Conservation (phyloP, 768 basidiomycete genomes). For the Boletus speciosus region DNA sequence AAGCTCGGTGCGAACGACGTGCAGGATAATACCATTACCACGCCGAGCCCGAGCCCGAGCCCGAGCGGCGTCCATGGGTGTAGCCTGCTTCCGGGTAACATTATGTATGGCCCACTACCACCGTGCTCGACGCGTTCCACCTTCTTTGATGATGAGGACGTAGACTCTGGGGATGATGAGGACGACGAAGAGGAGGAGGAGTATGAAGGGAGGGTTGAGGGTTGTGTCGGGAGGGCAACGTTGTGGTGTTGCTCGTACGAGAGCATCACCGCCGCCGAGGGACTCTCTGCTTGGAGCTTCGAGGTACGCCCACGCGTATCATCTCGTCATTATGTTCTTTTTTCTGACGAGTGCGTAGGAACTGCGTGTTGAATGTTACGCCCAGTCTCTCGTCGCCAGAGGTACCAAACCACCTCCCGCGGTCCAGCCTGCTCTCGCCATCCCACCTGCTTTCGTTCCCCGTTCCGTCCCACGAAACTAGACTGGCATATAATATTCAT, state of each 20-base stretch:
- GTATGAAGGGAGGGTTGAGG: not conserved
- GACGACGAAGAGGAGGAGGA: not conserved
- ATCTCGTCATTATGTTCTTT: too few species aligned
- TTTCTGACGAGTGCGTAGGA: constrained; percentile 12
- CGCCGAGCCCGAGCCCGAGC: not conserved
- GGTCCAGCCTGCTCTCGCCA: constrained; percentile 18
- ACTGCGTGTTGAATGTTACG: constrained; percentile 30
- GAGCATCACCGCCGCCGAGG: constrained; percentile 27
- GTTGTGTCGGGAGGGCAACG: not conserved
- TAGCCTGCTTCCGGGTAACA: too few species aligned
- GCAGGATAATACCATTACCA: not conserved
- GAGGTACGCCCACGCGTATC: constrained; percentile 15
- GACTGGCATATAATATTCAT: not conserved
- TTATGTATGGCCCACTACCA: too few species aligned
- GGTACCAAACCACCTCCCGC: constrained; percentile 21
- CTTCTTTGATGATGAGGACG: not conserved
- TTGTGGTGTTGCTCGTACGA: constrained; percentile 16
- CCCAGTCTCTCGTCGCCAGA: constrained; percentile 25
- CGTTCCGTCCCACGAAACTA: constrained; percentile 5
- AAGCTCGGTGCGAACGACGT: not conserved
- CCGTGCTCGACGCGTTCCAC: not conserved
- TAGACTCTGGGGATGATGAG: not conserved
- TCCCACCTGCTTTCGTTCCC: constrained; percentile 29
- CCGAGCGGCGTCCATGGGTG: not conserved
- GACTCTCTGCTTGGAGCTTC: constrained; percentile 27